These are phyloP conservation scores for Agapanthus africanus DNA, from an alignment of 106 monocot genomes.

Conservation along the genomic window DNA sequence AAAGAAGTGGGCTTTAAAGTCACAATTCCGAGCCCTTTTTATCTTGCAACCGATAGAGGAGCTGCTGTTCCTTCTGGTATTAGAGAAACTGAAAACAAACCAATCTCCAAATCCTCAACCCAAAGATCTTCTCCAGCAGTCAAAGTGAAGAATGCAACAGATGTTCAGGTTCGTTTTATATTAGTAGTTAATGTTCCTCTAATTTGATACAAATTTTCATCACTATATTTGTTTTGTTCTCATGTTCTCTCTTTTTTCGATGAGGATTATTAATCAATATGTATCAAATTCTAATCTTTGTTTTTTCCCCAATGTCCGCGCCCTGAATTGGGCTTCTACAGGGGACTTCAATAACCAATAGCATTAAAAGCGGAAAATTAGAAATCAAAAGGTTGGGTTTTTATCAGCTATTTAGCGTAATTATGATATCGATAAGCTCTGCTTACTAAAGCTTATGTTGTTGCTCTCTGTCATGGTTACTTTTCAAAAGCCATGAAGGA, in stretches of 20 bases:
- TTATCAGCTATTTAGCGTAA: background rate
- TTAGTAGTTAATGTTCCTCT: background rate
- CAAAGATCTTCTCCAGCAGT: conserved; percentile 12
- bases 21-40: conserved; percentile 33
- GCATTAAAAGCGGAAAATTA: conserved; percentile 14
- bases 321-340: conserved; percentile 12
- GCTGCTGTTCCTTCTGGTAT: conserved; percentile 14
- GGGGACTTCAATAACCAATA: conserved; percentile 23
- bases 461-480: background rate
- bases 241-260: background rate
- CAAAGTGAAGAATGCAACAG: conserved; percentile 3
- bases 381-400: conserved; percentile 38
- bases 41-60: conserved; percentile 35
- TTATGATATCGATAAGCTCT: no score
- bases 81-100: conserved; percentile 14
- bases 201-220: background rate
- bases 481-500: conserved; percentile 15
- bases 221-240: no score
- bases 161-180: conserved; percentile 19
- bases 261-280: background rate
- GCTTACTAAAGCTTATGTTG: background rate
- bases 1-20: conserved; percentile 22
- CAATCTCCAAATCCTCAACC: conserved; percentile 12
- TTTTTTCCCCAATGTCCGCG: background rate
- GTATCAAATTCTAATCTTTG: background rate